phyloP scores from a whole-genome alignment of 768 basidiomycete species.

The Gymnopilus dilepis region DNA sequence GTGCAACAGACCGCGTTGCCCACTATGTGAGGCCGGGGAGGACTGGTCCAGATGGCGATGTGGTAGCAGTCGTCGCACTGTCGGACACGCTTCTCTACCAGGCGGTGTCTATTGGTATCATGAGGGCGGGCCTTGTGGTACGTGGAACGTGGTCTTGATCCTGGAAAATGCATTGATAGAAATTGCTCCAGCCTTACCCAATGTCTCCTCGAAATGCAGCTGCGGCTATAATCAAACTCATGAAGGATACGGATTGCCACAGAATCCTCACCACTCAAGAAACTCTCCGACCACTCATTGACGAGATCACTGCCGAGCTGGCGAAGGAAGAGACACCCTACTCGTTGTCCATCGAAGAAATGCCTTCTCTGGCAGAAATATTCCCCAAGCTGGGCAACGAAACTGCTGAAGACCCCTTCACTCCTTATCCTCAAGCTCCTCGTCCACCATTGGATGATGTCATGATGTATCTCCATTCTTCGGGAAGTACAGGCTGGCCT shows the following conservation, averaged over 20 bases:
- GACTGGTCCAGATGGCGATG: conserved; percentile 29
- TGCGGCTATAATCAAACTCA: conserved; percentile 37
- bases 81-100: conserved; percentile 46
- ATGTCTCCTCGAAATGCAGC: conserved; percentile 46
- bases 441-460: conserved; percentile 28
- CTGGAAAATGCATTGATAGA: background rate
- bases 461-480: conserved; percentile 50
- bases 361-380: conserved; percentile 33
- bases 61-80: conserved; percentile 43
- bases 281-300: conserved; percentile 34
- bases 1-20: conserved; percentile 48
- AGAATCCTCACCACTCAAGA: conserved; percentile 41
- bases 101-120: conserved; percentile 42
- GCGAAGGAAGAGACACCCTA: conserved; percentile 23
- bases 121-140: conserved; percentile 41
- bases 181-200: conserved; percentile 40
- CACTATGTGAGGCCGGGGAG: conserved; percentile 39
- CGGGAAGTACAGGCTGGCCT: conserved; percentile 54
- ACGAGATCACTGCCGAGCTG: conserved; percentile 29
- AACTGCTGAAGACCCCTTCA: conserved; percentile 31
- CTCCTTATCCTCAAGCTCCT: conserved; percentile 28
- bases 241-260: conserved; percentile 43
- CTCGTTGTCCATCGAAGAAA: conserved; percentile 35
- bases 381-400: conserved; percentile 48
- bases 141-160: conserved; percentile 8